These are phyloP conservation scores for Colletotrichum trifolii DNA, from an alignment of 2,329 filamentous ascomycete species.

Conservation along the genomic window DNA sequence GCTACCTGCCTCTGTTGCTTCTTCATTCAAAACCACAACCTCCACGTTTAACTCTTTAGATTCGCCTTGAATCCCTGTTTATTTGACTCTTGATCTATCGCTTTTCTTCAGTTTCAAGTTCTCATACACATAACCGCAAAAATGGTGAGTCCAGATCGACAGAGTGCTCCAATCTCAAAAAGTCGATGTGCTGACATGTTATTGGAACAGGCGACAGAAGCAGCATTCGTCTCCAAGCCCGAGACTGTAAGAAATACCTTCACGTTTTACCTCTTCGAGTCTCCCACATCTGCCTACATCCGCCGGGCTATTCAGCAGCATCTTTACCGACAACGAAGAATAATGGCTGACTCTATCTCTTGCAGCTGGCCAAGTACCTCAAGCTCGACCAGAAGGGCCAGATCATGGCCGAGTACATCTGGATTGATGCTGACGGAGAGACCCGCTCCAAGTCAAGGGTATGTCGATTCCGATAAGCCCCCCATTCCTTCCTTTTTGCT, in stretches of 20 bases:
- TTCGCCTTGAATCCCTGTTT: constrained; percentile 3
- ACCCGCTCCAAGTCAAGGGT: constrained; percentile 97
- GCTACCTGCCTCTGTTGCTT: constrained; percentile 14
- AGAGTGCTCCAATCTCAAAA: no score
- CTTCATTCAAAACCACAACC: constrained; percentile 9
- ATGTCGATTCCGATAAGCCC: constrained; percentile 56
- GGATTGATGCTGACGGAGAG: constrained; percentile 87
- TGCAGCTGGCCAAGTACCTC: constrained; percentile 91
- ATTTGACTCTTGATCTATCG: constrained; percentile 13
- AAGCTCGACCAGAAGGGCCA: constrained; percentile 87
- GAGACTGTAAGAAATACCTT: constrained; percentile 46
- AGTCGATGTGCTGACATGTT: constrained; percentile 32
- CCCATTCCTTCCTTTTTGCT: constrained; percentile 37
- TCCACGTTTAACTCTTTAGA: constrained; percentile 1
- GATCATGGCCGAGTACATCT: constrained; percentile 96
- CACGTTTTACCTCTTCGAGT: background rate
- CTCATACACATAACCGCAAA: constrained; percentile 34
- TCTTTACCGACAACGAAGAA: background rate
- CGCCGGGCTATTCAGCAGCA: no score
- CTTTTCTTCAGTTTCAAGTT: constrained; percentile 15
- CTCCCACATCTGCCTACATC: no score
- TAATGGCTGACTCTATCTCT: constrained; percentile 32
- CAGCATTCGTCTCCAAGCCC: constrained; percentile 44
- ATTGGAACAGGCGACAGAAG: constrained; percentile 41
- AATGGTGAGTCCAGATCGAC: constrained; percentile 38